Evolutionary conservation across 331 rosid genomes (phyloP).

Genomic region (Stylosanthes scabra): DNA sequence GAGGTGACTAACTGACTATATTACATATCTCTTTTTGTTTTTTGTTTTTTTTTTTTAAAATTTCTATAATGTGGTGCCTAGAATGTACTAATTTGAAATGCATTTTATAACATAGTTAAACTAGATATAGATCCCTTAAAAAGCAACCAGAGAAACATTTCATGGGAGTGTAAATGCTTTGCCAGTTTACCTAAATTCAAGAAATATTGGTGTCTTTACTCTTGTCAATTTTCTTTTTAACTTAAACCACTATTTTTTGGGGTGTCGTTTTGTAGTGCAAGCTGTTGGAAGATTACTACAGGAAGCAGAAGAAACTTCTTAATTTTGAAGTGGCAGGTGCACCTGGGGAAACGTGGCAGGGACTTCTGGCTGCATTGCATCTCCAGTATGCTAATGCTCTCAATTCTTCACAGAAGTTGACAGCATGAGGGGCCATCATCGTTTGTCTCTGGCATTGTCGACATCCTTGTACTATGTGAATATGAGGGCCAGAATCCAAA

Average conservation of each 20-base stretch:
- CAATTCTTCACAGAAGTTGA: conserved; percentile 79
- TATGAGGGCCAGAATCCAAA: conserved; percentile 50
- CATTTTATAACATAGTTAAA: not conserved
- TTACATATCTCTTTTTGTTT: not conserved
- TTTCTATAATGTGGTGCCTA: not conserved
- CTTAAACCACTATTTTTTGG: not conserved
- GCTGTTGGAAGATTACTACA: conserved; percentile 92
- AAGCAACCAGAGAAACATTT: too few relatives aligned
- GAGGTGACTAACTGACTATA: conserved; percentile 69
- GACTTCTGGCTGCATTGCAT: conserved; percentile 85
- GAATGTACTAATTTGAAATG: conserved; percentile 6
- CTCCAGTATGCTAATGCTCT: conserved; percentile 84
- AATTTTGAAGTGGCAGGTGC: conserved; percentile 69
- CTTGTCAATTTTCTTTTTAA: too few relatives aligned
- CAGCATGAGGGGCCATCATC: conserved; percentile 58
- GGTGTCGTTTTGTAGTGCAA: conserved; percentile 49
- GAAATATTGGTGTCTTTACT: too few relatives aligned
- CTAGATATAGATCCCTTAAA: not conserved
- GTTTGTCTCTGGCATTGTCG: conserved; percentile 40
- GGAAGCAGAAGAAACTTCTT: conserved; percentile 77
- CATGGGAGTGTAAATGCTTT: too few relatives aligned
- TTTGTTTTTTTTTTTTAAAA: not conserved
- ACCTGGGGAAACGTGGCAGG: conserved; percentile 90
- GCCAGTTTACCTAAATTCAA: too few relatives aligned
- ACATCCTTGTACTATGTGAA: conserved; percentile 62